Base-by-base conservation (phyloP, 2,329 filamentous ascomycete species). In the Penicillium sp. region DNA sequence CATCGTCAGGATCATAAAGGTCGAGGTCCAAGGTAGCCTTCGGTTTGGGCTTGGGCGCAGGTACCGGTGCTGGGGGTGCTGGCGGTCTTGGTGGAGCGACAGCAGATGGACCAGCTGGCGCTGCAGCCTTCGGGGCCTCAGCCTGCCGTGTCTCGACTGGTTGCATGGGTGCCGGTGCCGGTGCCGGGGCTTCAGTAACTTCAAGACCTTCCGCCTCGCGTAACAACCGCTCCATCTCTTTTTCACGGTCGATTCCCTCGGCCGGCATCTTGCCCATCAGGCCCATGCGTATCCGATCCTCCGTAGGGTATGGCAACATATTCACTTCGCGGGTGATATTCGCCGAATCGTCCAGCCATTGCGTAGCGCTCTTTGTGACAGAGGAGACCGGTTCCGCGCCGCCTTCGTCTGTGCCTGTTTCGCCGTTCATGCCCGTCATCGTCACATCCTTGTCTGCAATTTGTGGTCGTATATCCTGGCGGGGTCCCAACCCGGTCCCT, bases 151-250 rank as follows among this genome's bases (percentile, higher is more conserved):
- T 69, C 51, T 73, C 75, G 49, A 75, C 75, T 5, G 70, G 78
- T 0, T 57, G 63, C 14, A 63, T 64, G 37, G 68, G 79, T n/a
- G 79, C 82, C 2, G 31, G 31, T 10, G 31, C 31, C 2, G 31
- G 31, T 10, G 7, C 28, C 28, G 69, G 63, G 10, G 67, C 62
- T 68, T 75, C 71, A 75, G 80, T 61, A 75, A 76, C 67, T 71
- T 83, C 63, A 73, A 84, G 61, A 71, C 89, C 68, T 81, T 84
- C 53, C 80, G 88, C 48, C 74, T 88, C 31, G 82, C 88, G 12
- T 14, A 81, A 72, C 61, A 80, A 54, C 45, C 75, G 70, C 42
- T 79, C 76, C 12, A 79, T 74, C 61, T 80, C 78, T 49, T 68
- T 70, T 67, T 86, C 73, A 78, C 88, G 58, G 79, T 91, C 70